Base-by-base conservation (phyloP, 1,139 yeast genomes). In the Hansenula lynferdii region DNA sequence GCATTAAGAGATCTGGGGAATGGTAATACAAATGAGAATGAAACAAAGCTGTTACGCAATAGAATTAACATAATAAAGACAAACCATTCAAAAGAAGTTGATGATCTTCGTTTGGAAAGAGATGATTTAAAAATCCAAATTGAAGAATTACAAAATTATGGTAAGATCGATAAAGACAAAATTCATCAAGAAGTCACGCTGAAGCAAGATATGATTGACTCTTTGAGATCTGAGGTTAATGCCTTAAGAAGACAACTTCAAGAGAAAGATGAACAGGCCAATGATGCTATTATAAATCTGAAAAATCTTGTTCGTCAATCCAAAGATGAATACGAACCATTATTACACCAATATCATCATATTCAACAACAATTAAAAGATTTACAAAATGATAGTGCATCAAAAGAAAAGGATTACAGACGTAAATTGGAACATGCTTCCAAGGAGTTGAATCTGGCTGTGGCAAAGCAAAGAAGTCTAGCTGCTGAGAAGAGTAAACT, bases 401-500 rank as follows among this genome's bases (percentile, higher is more conserved):
- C 36, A 1, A 48, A 53, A 16, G 54, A 57, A 33, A 48, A 51
- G 25, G 51, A 53, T 11, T 48, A 56, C 36, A 54, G 48, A 31
- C 36, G 47, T 8, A 54, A 58, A 26, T 39, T 57, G 15, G 69
- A 67, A 12, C 64, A 59, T 39, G 45, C 65, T 5, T 61, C 62
- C 28, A 64, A 61, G 28, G 74, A 70, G 20, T 56, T 74, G 30
- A 67, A 69, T 24, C 48, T 54, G 6, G 71, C 79, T 0, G 64
- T 67, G 8, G 71, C 73, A 21, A 75, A 72, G 45, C 77, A 74
- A 43, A 55, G 79, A 33, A 56, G 64, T 4, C 54, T 69, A 32
- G 67, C 69, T 28, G 71, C 79, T 5, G 83, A 77, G 44, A 74
- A 72, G 44, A 65, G 69, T 19, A 62, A 69, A 43, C 54, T 72